A percentile compares a stretch with the other conserved stretches of the same genome.
Conservation (phyloP, 1,139 yeast species). For the Debaryomycetaceae sp. region DNA sequence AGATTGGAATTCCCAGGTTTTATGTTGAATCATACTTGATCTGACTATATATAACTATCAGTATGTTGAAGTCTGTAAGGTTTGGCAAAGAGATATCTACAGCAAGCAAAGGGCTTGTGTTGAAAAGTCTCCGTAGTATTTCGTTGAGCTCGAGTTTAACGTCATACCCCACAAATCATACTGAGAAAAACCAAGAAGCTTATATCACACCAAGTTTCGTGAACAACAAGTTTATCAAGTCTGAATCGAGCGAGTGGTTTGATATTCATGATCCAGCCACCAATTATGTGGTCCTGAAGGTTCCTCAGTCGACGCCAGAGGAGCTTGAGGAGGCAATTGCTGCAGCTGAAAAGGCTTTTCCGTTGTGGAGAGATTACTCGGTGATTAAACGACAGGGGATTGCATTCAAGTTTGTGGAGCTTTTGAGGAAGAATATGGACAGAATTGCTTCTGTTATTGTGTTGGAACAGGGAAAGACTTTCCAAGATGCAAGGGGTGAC, state of each 20-base stretch:
- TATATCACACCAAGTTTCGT: conserved; percentile 55
- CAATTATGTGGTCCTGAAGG: conserved; percentile 60
- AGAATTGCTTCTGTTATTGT: conserved; percentile 69
- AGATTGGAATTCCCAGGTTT: no score
- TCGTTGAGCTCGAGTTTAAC: conserved; percentile 29
- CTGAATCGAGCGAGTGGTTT: conserved; percentile 59
- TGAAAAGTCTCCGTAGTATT: neutral
- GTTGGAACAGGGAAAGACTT: conserved; percentile 78
- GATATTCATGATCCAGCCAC: conserved; percentile 80
- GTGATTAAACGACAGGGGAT: conserved; percentile 71
- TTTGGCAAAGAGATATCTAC: neutral
- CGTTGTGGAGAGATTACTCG: conserved; percentile 56
- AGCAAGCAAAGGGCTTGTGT: neutral
- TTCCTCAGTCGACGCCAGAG: conserved; percentile 68
- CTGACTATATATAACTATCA: no score
- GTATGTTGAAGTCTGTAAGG: neutral
- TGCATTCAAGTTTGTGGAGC: conserved; percentile 67
- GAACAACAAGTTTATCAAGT: conserved; percentile 57
- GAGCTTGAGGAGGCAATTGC: conserved; percentile 69
- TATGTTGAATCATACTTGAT: no score
- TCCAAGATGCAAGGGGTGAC: conserved; percentile 76
- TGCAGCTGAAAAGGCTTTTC: conserved; percentile 61
- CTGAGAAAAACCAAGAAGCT: conserved; percentile 37
- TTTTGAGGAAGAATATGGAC: conserved; percentile 68
- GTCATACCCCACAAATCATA: conserved; percentile 48